Conservation (phyloP, 2,329 filamentous ascomycete species). For the Fonsecaea monophora region DNA sequence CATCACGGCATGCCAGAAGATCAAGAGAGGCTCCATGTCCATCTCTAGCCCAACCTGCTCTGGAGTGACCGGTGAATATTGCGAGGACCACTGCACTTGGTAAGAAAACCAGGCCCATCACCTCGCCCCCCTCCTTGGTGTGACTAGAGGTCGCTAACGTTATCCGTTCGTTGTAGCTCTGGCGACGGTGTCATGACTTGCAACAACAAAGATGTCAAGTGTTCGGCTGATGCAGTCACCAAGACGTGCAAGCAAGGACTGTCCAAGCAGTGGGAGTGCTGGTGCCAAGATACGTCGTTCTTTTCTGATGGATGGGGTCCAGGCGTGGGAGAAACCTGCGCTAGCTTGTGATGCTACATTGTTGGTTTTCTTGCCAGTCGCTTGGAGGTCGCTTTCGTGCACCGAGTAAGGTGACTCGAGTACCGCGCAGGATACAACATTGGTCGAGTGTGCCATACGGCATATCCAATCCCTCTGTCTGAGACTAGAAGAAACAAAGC, state of each 20-base stretch:
- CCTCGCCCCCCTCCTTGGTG: background rate
- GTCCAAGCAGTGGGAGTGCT: conserved; percentile 5
- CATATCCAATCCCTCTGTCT: background rate
- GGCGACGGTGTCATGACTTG: conserved; percentile 3
- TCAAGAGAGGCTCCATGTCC: background rate
- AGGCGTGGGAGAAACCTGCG: background rate
- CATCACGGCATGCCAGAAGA: background rate
- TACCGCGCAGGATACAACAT: background rate
- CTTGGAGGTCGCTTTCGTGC: background rate
- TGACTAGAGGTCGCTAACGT: no score
- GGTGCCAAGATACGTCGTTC: conserved; percentile 1
- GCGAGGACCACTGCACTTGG: conserved; percentile 2
- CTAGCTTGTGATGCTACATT: background rate
- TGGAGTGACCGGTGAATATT: conserved; percentile 2
- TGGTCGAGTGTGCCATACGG: background rate
- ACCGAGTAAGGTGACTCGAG: background rate
- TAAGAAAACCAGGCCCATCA: background rate
- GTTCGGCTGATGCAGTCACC: background rate
- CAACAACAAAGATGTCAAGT: conserved; percentile 1
- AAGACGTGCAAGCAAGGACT: conserved; percentile 4
- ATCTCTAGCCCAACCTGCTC: conserved; percentile 8
- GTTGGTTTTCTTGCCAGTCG: background rate
- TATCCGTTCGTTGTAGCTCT: background rate
- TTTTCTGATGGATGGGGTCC: conserved; percentile 1
- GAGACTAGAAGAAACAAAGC: background rate